Evolutionary conservation across 495 filamentous ascomycete genomes (phyloP), one percentile per base, ranked within the genome.

Genomic region (Aspergillus sclerotiicarbonarius): DNA sequence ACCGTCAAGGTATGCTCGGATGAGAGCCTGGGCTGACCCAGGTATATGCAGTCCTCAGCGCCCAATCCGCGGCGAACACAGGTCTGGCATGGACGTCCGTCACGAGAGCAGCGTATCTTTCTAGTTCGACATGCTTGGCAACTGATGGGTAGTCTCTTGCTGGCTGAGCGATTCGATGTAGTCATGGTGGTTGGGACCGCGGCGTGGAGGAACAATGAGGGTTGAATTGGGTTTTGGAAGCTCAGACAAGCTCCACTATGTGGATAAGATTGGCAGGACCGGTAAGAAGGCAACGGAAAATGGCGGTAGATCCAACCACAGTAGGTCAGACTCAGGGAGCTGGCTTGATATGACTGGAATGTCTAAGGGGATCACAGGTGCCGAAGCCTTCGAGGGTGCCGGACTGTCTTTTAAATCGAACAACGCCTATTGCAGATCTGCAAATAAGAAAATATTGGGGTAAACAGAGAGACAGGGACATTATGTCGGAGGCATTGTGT

Each of bases 11-110:
- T 46, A 43, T 70, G 70, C 15, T 75, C 72, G 7, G 68, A 66
- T 53, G 72, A 74, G 15, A 76, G 61, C 30, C 74, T 61, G 7
- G 74, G 74, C 33, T 74, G 74, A 30, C 74, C 72, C 13, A 76
- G 66, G 30, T 76, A 76, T 58, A 76, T 64, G 44, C 74, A 76
- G 58, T 76, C 74, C 51, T 76, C 71, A 7, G 74, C 72, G 13
- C 71, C 71, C 7, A 76, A 61, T 8, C 74, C 74, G 13, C 74
- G 67, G 8, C 72, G 69, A 4, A 75, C 68, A 60, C 74, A 76
- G 0, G 74, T 76, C 43, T 75, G 71, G 32, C 74, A 76, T 18
- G 74, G 74, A 13, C 74, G 67, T 16, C 71, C 71, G 58, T 76
- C 74, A 10, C 74, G 72, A 29, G 72, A 74, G 50, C 74, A 76